These are phyloP conservation scores for Groenewaldozyma auringiensis DNA, from an alignment of 1,139 yeast species.

Conservation along the genomic window DNA sequence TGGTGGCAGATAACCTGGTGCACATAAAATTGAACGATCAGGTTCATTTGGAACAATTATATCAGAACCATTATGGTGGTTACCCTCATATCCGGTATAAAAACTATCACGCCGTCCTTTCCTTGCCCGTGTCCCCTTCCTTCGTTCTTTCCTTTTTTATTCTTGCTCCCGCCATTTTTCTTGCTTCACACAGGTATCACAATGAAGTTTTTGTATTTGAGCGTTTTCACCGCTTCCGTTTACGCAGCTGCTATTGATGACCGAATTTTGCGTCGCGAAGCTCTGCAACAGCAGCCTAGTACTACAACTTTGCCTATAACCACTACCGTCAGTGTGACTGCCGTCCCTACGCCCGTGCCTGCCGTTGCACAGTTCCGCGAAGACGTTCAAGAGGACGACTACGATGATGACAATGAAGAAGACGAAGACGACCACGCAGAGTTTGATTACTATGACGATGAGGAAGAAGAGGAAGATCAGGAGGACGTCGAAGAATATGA, in stretches of 20 bases:
- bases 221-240: conserved; percentile 5
- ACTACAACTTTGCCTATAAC: background rate
- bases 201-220: background rate
- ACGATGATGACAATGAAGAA: background rate
- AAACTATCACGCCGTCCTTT: too few relatives aligned
- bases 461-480: background rate
- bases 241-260: background rate
- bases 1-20: too few relatives aligned
- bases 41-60: too few relatives aligned
- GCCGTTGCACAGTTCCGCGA: background rate
- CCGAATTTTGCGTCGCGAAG: background rate
- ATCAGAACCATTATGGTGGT: too few relatives aligned
- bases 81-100: too few relatives aligned
- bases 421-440: background rate
- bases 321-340: background rate
- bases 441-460: background rate
- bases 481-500: background rate
- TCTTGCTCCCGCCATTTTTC: too few relatives aligned
- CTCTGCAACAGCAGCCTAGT: background rate
- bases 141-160: too few relatives aligned
- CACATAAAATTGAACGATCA: too few relatives aligned
- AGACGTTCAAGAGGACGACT: background rate
- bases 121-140: too few relatives aligned
- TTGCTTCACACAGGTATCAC: too few relatives aligned
- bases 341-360: background rate